A percentile compares a stretch with the other conserved stretches of the same genome.
Conservation (phyloP, 768 basidiomycete genomes). For the Russula emetica region DNA sequence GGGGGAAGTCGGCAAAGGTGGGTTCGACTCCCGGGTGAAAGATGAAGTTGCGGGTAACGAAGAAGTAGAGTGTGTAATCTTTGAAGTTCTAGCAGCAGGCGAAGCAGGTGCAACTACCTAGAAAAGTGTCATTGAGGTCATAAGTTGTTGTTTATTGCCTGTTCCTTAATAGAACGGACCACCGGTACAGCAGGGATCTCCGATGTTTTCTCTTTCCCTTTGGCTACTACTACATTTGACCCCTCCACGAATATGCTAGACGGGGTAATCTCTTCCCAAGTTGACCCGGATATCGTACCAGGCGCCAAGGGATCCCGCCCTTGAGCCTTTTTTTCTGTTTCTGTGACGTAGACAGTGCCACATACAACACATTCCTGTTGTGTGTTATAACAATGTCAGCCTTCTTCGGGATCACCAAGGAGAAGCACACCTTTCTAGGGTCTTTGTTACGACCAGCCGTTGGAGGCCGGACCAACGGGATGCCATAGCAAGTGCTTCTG, state of each 20-base stretch:
- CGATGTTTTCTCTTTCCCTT: constrained; percentile 14
- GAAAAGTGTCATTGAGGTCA: background rate
- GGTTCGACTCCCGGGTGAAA: background rate
- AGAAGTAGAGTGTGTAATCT: background rate
- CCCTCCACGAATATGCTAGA: background rate
- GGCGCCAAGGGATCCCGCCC: constrained; percentile 15
- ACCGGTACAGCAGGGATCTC: background rate
- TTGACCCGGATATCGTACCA: constrained; percentile 1
- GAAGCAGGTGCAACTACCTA: constrained; percentile 8
- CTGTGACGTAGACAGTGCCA: constrained; percentile 24
- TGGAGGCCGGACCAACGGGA: constrained; percentile 80
- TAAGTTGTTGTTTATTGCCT: background rate
- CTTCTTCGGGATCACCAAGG: constrained; percentile 10
- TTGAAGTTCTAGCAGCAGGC: background rate
- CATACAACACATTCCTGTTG: constrained; percentile 29
- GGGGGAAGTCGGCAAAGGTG: background rate
- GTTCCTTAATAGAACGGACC: constrained; percentile 11
- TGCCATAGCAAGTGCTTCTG: constrained; percentile 61
- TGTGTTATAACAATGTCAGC: background rate
- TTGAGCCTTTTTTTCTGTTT: constrained; percentile 15
- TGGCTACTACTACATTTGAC: background rate
- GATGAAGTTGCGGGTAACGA: background rate
- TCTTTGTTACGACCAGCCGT: constrained; percentile 56
- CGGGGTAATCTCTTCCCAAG: constrained; percentile 2
- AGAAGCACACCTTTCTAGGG: constrained; percentile 54